Conservation (phyloP, 305 asterid species). For the Plantago lanceolata region DNA sequence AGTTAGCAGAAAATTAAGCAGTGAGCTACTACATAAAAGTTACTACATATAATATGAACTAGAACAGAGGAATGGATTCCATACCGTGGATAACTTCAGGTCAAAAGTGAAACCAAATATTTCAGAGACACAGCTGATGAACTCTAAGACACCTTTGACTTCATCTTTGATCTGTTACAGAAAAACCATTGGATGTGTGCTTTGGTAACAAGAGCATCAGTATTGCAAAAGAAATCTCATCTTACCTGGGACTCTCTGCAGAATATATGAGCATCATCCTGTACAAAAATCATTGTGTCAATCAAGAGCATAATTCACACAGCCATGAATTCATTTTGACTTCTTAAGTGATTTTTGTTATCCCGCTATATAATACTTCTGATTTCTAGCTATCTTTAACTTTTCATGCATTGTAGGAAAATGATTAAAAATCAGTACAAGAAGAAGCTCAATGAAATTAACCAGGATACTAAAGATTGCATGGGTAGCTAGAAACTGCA, state of each 20-base stretch:
- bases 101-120: conserved; percentile 95
- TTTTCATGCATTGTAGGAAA: too few species aligned
- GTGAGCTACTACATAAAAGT: conserved; percentile 33
- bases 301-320: conserved; percentile 27
- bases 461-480: too few species aligned
- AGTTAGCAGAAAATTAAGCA: conserved; percentile 7
- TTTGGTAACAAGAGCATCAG: conserved; percentile 10
- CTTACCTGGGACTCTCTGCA: conserved; percentile 96
- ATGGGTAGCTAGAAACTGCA: too few species aligned
- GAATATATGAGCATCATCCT: conserved; percentile 99
- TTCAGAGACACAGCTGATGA: conserved; percentile 61
- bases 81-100: conserved; percentile 94
- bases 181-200: conserved; percentile 26
- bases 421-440: too few species aligned
- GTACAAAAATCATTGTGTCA: conserved; percentile 37
- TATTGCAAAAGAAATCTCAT: conserved; percentile 20
- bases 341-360: too few species aligned
- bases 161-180: conserved; percentile 80
- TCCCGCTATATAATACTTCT: too few species aligned
- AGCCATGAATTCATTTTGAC: too few species aligned
- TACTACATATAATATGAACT: conserved; percentile 14
- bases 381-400: too few species aligned
- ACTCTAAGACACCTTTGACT: conserved; percentile 82
- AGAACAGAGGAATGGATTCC: conserved; percentile 23
- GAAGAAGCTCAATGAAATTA: too few species aligned